Base-by-base conservation (phyloP, 805 yeast genomes). In the Teunomyces aglyptinius region DNA sequence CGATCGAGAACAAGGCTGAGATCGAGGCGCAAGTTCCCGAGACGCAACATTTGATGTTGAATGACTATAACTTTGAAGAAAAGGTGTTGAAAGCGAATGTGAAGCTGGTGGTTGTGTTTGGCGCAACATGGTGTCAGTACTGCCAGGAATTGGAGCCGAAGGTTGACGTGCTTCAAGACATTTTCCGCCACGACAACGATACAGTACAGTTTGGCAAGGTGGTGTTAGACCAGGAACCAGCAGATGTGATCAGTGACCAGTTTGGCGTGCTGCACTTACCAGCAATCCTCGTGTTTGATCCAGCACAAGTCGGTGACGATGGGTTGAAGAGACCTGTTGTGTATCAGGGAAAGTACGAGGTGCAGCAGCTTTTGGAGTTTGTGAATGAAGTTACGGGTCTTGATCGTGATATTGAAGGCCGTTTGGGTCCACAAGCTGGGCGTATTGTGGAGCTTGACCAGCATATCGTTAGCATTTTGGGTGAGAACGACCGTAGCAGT, bases 41-140 rank as follows among this genome's bases (percentile, higher is more conserved):
- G 27, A 35, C 51, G 27, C 43, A 54, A 40, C 51, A 71, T 6
- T 49, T 61, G 28, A 45, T 55, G 29, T 53, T 66, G 34, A 51
- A 64, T 31, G 85, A 79, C 46, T 56, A 58, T 33, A 78, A 64
- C 46, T 76, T 81, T 53, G 72, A 71, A 47, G 60, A 67, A 5
- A 44, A 57, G n/a, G 75, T 80, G 8, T 61, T 68, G 32, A 59
- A 63, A 6, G 59, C 65, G 20, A 48, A 58, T 24, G 73, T 13
- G n/a, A 52, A 56, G 46, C 54, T 67, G 0, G 59, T 85, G 32
- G 73, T 85, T 18, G 73, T 79, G 2, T 78, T 85, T 55, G 77
- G 86, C 4, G 81, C 85, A 12, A 68, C 75, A 33, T 78, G 85
- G 83, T 82, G 88, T 59, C 75, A 70, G 16, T 75, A 78, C 57